These are phyloP conservation scores for Lantana camara DNA, from an alignment of 257 asterid species.

Conservation along the genomic window DNA sequence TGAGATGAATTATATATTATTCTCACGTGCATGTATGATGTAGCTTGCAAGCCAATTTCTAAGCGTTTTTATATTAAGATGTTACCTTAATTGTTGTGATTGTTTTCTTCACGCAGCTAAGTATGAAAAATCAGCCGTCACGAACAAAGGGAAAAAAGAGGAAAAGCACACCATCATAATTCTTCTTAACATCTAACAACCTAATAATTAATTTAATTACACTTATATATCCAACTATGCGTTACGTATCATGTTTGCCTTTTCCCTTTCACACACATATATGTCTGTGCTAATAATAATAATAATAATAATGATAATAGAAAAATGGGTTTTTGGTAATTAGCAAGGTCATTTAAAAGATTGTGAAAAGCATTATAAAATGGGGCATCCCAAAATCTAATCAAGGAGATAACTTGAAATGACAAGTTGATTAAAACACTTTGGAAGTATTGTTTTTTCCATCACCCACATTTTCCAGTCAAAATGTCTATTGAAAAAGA, in stretches of 20 bases:
- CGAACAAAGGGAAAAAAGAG: background rate
- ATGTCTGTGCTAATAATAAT: no score
- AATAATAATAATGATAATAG: no score
- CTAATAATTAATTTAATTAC: background rate
- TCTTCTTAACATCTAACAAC: constrained; percentile 14
- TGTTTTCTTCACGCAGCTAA: constrained; percentile 35
- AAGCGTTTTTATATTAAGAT: constrained; percentile 2
- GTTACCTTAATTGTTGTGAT: constrained; percentile 22
- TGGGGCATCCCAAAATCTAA: no score
- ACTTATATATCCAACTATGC: background rate
- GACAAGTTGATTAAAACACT: background rate
- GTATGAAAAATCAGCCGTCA: constrained; percentile 27
- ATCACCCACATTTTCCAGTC: background rate
- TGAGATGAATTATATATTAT: constrained; percentile 21
- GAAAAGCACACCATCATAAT: constrained; percentile 1
- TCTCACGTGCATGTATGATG: constrained; percentile 27
- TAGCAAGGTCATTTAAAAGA: no score
- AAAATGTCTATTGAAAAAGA: no score
- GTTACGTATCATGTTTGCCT: background rate
- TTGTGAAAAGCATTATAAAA: no score
- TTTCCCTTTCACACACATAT: background rate
- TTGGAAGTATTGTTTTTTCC: background rate
- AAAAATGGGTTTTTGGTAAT: no score
- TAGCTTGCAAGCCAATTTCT: constrained; percentile 21
- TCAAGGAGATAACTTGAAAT: background rate